Evolutionary conservation across 306 rosid genomes (phyloP).

Genomic region (Spatholobus suberectus): DNA sequence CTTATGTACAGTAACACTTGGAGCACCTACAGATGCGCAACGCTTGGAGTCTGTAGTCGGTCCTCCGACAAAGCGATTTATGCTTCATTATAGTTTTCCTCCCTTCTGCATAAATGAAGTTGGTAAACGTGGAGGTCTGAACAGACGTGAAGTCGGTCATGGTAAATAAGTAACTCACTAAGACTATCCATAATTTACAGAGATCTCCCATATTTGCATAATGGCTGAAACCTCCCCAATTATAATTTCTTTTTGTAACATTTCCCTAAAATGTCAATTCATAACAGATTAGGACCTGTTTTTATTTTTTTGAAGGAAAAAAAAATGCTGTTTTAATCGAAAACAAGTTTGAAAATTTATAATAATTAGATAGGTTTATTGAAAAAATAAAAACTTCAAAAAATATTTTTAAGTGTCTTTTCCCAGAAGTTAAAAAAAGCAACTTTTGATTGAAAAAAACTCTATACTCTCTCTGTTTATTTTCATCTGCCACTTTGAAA

Average conservation of each 20-base stretch:
- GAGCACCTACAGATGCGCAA: slow-evolving; percentile 95
- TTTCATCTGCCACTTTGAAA: not conserved
- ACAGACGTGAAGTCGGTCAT: slow-evolving; percentile 99
- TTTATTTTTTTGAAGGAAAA: not conserved
- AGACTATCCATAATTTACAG: slow-evolving; percentile 9
- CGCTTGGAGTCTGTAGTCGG: slow-evolving; percentile 88
- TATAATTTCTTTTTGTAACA: not conserved
- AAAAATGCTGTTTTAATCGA: not conserved
- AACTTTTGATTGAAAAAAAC: not conserved
- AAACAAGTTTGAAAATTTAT: not conserved
- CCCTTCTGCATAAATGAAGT: slow-evolving; percentile 95
- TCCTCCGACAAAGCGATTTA: slow-evolving; percentile 86
- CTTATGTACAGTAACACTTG: slow-evolving; percentile 94
- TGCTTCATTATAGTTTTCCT: slow-evolving; percentile 99
- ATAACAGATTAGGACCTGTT: not conserved
- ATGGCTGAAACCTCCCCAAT: not conserved
- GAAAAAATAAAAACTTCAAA: not conserved
- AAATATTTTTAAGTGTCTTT: not conserved
- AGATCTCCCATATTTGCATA: not conserved
- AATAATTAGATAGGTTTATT: not conserved
- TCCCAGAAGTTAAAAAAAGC: not conserved
- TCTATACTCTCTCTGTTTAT: not conserved
- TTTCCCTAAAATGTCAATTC: not conserved
- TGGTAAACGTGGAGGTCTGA: slow-evolving; percentile 88
- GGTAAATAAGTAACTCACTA: slow-evolving; percentile 59